Conservation (phyloP, 2,329 filamentous ascomycete species). For the Cordyceps cateniannulata region DNA sequence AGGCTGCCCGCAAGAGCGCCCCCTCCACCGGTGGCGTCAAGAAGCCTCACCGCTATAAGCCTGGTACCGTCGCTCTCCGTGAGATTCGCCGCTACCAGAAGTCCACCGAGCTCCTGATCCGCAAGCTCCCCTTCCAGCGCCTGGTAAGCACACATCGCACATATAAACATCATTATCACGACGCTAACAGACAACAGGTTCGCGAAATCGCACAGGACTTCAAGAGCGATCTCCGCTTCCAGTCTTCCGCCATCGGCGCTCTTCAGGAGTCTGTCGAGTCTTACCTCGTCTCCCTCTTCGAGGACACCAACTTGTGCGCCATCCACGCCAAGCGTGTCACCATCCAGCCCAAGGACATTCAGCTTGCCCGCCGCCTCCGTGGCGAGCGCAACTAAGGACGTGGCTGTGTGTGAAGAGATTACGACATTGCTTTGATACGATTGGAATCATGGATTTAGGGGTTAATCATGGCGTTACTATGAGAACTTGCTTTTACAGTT, state of each 20-base stretch:
- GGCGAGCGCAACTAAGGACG: conserved; percentile 76
- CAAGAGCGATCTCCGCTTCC: conserved; percentile 94
- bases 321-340: conserved; percentile 99
- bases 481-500: conserved; percentile 32
- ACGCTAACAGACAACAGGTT: conserved; percentile 40
- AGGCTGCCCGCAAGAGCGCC: conserved; percentile 97
- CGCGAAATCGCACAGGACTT: conserved; percentile 96
- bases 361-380: conserved; percentile 89
- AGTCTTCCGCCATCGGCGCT: conserved; percentile 94
- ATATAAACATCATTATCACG: not conserved
- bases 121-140: conserved; percentile 97
- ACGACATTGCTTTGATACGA: conserved; percentile 36
- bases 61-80: conserved; percentile 91
- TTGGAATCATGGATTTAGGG: conserved; percentile 30
- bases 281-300: conserved; percentile 95
- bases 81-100: conserved; percentile 99
- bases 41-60: conserved; percentile 89
- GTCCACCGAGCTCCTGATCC: conserved; percentile 90
- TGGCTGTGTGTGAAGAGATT: conserved; percentile 25
- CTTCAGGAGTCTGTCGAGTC: conserved; percentile 98
- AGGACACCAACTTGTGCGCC: conserved; percentile 76
- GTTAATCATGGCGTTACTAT: conserved; percentile 41
- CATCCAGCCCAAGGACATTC: conserved; percentile 96
- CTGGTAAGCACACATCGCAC: conserved; percentile 52
- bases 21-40: conserved; percentile 96